Percentiles rank a stretch among this genome's conserved stretches.
These are phyloP conservation scores for Cardamine resedifolia DNA, from an alignment of 345 rosid genomes.

Conservation along the genomic window DNA sequence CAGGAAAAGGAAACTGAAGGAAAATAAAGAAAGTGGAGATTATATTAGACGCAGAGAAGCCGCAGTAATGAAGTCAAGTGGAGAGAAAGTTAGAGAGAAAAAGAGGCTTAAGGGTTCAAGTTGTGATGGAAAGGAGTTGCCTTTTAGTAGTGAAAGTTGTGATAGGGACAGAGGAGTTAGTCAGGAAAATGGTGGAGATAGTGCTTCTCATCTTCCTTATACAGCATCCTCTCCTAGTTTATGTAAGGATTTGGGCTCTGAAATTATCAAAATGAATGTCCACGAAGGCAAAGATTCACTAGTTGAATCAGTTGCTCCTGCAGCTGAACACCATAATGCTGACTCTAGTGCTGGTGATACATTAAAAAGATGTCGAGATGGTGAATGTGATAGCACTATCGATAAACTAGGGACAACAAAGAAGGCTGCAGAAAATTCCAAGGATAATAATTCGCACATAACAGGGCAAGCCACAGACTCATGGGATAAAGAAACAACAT, in stretches of 20 bases:
- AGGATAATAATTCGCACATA: background rate
- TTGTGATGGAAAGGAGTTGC: constrained; percentile 60
- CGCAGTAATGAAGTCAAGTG: constrained; percentile 44
- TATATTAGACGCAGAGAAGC: constrained; percentile 38
- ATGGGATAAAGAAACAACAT: constrained; percentile 16
- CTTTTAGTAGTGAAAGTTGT: constrained; percentile 50
- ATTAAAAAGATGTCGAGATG: constrained; percentile 35
- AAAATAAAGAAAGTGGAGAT: constrained; percentile 40
- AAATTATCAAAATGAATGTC: constrained; percentile 34
- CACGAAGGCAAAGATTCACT: constrained; percentile 50
- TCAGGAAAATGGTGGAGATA: constrained; percentile 34
- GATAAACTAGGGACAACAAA: constrained; percentile 31
- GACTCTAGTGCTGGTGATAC: constrained; percentile 28
- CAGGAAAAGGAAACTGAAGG: constrained; percentile 68
- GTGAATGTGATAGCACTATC: constrained; percentile 34
- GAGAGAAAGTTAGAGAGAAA: constrained; percentile 51
- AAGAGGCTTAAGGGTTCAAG: constrained; percentile 62
- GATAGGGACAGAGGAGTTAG: constrained; percentile 51
- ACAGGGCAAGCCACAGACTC: background rate
- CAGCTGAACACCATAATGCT: constrained; percentile 39
- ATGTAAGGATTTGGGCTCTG: constrained; percentile 67
- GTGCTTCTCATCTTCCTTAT: constrained; percentile 33
- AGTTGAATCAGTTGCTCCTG: constrained; percentile 56
- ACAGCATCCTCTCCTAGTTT: constrained; percentile 66
- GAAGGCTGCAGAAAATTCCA: constrained; percentile 37